These are phyloP conservation scores for Saturnispora mendoncae DNA, from an alignment of 805 yeast species.

Conservation along the genomic window DNA sequence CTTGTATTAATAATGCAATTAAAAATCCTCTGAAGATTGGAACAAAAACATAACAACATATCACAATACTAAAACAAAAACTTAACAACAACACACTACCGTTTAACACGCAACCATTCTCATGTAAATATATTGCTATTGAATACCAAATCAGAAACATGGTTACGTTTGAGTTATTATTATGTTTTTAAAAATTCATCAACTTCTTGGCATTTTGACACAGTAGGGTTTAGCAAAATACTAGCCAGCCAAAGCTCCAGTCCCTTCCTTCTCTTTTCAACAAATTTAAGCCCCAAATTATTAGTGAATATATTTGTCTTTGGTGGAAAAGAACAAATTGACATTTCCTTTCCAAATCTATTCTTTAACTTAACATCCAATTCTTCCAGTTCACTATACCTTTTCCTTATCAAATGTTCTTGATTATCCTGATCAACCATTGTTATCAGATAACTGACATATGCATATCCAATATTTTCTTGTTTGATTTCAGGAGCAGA, in stretches of 20 bases:
- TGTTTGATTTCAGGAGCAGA: constrained; percentile 27
- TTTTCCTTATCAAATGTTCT: constrained; percentile 40
- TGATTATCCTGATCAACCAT: constrained; percentile 26
- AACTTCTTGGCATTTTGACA: constrained; percentile 32
- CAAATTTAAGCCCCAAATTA: constrained; percentile 31
- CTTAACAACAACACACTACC: no score
- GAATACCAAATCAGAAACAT: no score
- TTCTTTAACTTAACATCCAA: constrained; percentile 34
- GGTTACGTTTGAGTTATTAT: no score
- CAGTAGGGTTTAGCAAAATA: constrained; percentile 41
- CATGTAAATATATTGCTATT: no score
- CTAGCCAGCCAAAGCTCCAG: constrained; percentile 52
- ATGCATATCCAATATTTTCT: constrained; percentile 24
- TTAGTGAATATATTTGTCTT: constrained; percentile 29
- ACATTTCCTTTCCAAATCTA: constrained; percentile 31
- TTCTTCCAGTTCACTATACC: constrained; percentile 57
- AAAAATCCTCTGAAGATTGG: no score
- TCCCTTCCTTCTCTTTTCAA: constrained; percentile 46
- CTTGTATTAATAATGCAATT: no score
- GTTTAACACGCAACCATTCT: no score
- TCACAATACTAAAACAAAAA: no score
- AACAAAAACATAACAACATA: no score
- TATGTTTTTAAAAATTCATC: constrained; percentile 35
- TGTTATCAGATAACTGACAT: constrained; percentile 25
- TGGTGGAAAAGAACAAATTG: constrained; percentile 51